phyloP scores from a whole-genome alignment of 768 basidiomycete species.

The Lepiota venenata region DNA sequence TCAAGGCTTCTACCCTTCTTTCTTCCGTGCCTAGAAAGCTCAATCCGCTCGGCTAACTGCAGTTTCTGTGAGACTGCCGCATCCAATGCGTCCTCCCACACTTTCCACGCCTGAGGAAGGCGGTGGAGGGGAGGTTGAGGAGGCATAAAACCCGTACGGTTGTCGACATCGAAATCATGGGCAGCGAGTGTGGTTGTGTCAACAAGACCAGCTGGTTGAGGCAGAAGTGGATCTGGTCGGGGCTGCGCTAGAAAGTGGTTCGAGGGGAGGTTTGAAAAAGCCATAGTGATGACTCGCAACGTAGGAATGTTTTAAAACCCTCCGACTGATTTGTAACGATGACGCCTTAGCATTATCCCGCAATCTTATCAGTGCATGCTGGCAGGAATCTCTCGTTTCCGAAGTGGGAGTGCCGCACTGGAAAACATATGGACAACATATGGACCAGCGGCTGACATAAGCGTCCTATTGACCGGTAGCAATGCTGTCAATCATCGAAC shows the following conservation, averaged over 20 bases:
- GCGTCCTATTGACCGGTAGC: too few relatives aligned
- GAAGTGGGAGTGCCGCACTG: neutral
- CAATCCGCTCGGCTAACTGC: slow-evolving; percentile 54
- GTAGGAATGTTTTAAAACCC: too few relatives aligned
- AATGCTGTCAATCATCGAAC: too few relatives aligned
- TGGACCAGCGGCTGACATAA: too few relatives aligned
- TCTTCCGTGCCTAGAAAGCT: slow-evolving; percentile 31
- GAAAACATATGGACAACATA: neutral
- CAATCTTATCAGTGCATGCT: slow-evolving; percentile 3
- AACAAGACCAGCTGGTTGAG: slow-evolving; percentile 22
- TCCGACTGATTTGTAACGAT: too few relatives aligned
- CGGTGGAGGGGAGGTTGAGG: slow-evolving; percentile 64
- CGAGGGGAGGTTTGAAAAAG: slow-evolving; percentile 1
- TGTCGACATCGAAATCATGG: slow-evolving; percentile 90
- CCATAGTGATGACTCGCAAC: neutral
- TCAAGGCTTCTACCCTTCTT: slow-evolving; percentile 13
- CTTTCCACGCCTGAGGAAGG: slow-evolving; percentile 69
- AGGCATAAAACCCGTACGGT: slow-evolving; percentile 90
- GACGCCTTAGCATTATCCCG: neutral
- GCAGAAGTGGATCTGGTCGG: slow-evolving; percentile 23
- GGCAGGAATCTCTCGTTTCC: slow-evolving; percentile 1
- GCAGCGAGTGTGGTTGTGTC: slow-evolving; percentile 60
- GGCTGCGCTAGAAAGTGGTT: slow-evolving; percentile 32
- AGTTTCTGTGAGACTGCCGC: slow-evolving; percentile 43
- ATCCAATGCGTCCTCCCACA: slow-evolving; percentile 66